Evolutionary conservation across 257 asterid genomes (phyloP).

Genomic region (Solanum piurae): DNA sequence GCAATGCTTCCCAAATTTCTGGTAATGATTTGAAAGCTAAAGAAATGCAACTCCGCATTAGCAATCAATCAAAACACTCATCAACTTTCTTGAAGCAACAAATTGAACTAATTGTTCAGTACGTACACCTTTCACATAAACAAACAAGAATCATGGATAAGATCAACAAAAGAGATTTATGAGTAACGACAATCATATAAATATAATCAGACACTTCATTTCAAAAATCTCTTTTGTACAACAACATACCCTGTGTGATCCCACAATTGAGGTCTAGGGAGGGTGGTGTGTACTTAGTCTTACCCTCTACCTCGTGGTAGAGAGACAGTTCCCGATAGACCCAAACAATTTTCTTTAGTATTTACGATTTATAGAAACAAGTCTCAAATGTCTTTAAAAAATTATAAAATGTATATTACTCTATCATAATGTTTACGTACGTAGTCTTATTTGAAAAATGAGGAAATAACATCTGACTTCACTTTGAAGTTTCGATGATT

Average conservation of each 20-base stretch:
- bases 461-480: neutral
- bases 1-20: neutral
- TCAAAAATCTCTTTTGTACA: neutral
- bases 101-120: neutral
- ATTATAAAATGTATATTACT: neutral
- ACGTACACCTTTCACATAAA: neutral
- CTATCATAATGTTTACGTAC: neutral
- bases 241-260: neutral
- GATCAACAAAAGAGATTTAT: neutral
- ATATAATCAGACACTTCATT: neutral
- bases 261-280: neutral
- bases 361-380: neutral
- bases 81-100: neutral
- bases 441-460: neutral
- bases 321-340: neutral
- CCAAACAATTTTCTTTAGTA: neutral
- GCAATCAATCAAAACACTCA: neutral
- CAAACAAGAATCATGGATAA: neutral
- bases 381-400: neutral
- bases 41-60: neutral
- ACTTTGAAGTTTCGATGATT: neutral
- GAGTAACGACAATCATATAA: neutral
- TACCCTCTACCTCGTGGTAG: neutral
- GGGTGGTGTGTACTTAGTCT: neutral
- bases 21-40: neutral